A percentile compares a stretch with the other conserved stretches of the same genome.
These are phyloP conservation scores for Debaryomyces castellii DNA, from an alignment of 805 yeast genomes.

Conservation along the genomic window DNA sequence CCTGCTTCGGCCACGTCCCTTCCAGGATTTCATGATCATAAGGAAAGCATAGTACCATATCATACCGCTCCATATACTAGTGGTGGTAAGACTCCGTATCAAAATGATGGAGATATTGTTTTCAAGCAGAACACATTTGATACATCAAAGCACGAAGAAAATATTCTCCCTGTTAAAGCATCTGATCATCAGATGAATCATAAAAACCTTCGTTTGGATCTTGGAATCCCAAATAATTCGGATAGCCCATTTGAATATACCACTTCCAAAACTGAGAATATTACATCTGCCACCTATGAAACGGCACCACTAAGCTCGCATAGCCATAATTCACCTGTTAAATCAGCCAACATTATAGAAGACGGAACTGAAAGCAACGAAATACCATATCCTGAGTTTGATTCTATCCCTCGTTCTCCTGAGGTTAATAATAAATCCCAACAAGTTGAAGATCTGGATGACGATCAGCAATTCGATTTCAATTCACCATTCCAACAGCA, in stretches of 20 bases:
- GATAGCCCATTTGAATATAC: not conserved
- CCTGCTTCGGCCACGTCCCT: not conserved
- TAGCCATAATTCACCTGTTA: not conserved
- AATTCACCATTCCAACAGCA: not conserved
- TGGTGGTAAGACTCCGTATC: not conserved
- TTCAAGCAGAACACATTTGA: not conserved
- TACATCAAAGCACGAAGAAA: not conserved
- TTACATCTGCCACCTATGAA: not conserved
- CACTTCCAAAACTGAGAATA: not conserved
- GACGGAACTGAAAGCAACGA: not conserved
- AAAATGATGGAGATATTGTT: not conserved
- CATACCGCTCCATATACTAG: not conserved
- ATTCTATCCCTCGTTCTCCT: not conserved
- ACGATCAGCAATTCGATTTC: not conserved
- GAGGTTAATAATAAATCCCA: not conserved
- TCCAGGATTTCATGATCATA: not conserved
- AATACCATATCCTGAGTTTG: not conserved
- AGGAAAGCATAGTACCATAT: not conserved
- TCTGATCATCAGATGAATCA: not conserved
- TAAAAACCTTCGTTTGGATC: not conserved
- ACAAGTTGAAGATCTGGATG: not conserved
- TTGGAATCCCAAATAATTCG: not conserved
- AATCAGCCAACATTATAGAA: not conserved
- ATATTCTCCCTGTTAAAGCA: not conserved
- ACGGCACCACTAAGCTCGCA: not conserved